Evolutionary conservation across 2,329 filamentous ascomycete genomes (phyloP).

Genomic region (Talaromyces atroroseus): DNA sequence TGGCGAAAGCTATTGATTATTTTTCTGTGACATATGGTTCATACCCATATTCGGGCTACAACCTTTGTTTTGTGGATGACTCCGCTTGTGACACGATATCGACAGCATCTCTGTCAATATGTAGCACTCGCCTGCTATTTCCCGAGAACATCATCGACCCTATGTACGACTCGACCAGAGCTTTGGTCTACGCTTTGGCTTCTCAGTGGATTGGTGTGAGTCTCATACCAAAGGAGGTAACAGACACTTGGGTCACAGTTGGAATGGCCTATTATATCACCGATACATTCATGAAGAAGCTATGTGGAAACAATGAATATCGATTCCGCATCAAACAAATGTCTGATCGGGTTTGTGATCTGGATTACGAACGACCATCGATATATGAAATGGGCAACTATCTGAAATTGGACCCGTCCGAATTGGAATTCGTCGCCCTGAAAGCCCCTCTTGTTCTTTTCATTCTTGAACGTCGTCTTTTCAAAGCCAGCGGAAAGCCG

Average conservation of each 20-base stretch:
- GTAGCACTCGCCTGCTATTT: conserved; percentile 79
- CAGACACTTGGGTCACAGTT: conserved; percentile 82
- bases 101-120: conserved; percentile 77
- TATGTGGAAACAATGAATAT: conserved; percentile 94
- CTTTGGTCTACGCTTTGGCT: conserved; percentile 75
- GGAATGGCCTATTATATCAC: conserved; percentile 94
- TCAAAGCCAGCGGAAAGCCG: conserved; percentile 78
- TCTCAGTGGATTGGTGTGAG: conserved; percentile 94
- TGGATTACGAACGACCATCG: conserved; percentile 76
- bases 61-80: conserved; percentile 91
- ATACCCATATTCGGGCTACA: conserved; percentile 89
- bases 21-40: conserved; percentile 83
- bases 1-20: conserved; percentile 82
- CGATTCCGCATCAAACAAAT: conserved; percentile 81
- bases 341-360: conserved; percentile 73
- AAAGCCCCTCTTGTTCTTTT: conserved; percentile 90
- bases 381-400: conserved; percentile 73
- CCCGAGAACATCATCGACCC: conserved; percentile 80
- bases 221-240: conserved; percentile 73
- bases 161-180: conserved; percentile 73
- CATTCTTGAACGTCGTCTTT: conserved; percentile 84
- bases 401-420: conserved; percentile 74
- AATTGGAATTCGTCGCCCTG: conserved; percentile 81
- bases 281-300: conserved; percentile 80
- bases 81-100: conserved; percentile 68